Percentiles rank a stretch among this genome's conserved stretches.
Conservation (phyloP, 1,284 basidiomycete genomes). For the Melampsora americana region DNA sequence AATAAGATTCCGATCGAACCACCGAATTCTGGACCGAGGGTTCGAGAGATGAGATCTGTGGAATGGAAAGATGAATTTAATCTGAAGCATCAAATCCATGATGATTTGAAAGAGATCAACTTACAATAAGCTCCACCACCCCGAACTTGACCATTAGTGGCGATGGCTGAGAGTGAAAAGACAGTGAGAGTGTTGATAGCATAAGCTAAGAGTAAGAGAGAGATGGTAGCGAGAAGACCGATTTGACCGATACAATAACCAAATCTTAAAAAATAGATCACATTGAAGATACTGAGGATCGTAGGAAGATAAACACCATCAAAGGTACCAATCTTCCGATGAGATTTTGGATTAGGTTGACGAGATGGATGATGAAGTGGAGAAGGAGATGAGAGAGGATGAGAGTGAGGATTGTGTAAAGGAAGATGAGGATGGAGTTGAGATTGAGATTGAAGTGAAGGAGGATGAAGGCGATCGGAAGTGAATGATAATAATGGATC, state of each 20-base stretch:
- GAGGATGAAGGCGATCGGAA: background rate
- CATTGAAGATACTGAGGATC: slow-evolving; percentile 41
- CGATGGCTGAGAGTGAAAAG: slow-evolving; percentile 42
- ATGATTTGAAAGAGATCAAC: background rate
- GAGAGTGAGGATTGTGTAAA: background rate
- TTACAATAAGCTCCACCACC: slow-evolving; percentile 43
- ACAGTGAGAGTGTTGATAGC: slow-evolving; percentile 29
- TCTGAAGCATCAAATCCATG: background rate
- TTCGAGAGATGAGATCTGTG: slow-evolving; percentile 36
- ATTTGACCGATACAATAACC: slow-evolving; percentile 27
- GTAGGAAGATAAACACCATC: slow-evolving; percentile 41
- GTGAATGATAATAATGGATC: slow-evolving; percentile 15
- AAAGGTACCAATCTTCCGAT: slow-evolving; percentile 19
- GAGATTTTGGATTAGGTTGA: background rate
- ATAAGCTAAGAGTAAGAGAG: slow-evolving; percentile 27
- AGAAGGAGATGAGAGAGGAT: background rate
- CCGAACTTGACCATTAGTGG: slow-evolving; percentile 41
- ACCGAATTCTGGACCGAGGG: slow-evolving; percentile 40
- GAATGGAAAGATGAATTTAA: background rate
- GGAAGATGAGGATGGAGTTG: background rate
- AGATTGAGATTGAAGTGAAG: background rate
- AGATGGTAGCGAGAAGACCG: slow-evolving; percentile 10
- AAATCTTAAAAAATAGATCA: slow-evolving; percentile 40
- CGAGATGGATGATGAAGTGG: background rate
- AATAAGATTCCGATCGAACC: slow-evolving; percentile 41